These are phyloP conservation scores for Paracamarosporium sp. DNA, from an alignment of 2,329 filamentous ascomycete species.

Conservation along the genomic window DNA sequence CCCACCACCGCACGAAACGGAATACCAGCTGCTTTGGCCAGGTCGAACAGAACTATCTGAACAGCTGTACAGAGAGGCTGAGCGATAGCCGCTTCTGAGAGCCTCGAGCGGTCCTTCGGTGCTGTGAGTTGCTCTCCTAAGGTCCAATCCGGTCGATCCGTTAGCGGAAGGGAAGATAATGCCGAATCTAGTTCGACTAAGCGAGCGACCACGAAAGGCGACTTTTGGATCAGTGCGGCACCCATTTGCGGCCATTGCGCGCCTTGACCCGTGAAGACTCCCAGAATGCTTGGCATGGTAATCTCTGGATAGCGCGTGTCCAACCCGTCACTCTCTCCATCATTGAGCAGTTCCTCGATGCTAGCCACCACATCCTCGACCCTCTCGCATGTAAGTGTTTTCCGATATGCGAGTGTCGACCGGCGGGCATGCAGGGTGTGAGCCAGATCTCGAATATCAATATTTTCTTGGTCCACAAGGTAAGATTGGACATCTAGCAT, in stretches of 20 bases:
- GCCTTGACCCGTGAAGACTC: constrained; percentile 53
- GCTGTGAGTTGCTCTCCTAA: constrained; percentile 19
- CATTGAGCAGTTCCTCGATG: not conserved
- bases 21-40: constrained; percentile 35
- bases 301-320: not conserved
- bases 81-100: constrained; percentile 26
- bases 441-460: not conserved
- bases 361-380: not conserved
- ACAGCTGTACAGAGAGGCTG: constrained; percentile 47
- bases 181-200: constrained; percentile 29
- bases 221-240: constrained; percentile 33
- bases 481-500: not conserved
- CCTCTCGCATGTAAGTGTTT: not conserved
- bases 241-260: constrained; percentile 52
- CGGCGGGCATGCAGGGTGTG: constrained; percentile 31
- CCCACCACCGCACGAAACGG: constrained; percentile 45
- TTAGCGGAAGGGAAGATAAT: constrained; percentile 6
- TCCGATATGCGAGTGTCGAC: constrained; percentile 10
- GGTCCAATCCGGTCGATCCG: constrained; percentile 19
- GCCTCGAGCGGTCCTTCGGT: not conserved
- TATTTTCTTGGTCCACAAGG: not conserved
- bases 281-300: constrained; percentile 25
- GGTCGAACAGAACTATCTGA: constrained; percentile 41
- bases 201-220: constrained; percentile 17
- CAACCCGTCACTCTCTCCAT: not conserved